phyloP scores from a whole-genome alignment of 495 filamentous ascomycete species.

The Aspergillus diversus region DNA sequence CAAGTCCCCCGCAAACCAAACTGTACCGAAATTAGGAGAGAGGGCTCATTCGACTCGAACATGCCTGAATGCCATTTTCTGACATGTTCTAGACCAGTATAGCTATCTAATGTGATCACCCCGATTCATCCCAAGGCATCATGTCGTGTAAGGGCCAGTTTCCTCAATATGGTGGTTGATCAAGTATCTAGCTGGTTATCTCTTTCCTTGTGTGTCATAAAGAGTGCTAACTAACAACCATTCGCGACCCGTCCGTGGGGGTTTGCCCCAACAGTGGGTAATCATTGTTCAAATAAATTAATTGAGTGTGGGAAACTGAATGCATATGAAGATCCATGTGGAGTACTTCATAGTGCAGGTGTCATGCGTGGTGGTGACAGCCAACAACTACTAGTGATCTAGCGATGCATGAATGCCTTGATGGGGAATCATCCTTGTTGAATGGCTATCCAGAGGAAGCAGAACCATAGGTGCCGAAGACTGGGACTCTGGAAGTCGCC shows the following conservation, averaged over 20 bases:
- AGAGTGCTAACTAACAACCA: not conserved
- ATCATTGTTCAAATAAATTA: not conserved
- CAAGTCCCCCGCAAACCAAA: too few species aligned
- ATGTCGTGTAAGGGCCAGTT: too few species aligned
- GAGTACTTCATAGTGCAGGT: not conserved
- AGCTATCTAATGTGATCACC: too few species aligned
- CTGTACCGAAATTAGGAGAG: too few species aligned
- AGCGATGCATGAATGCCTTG: conserved; percentile 18
- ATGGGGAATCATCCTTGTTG: not conserved
- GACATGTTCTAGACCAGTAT: too few species aligned
- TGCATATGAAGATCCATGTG: conserved; percentile 1
- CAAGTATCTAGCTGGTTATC: not conserved
- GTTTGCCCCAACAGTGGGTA: not conserved
- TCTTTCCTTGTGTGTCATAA: not conserved
- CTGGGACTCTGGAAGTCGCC: not conserved
- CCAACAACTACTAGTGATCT: conserved; percentile 1
- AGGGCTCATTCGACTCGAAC: too few species aligned
- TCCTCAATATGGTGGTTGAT: too few species aligned
- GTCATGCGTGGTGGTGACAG: not conserved
- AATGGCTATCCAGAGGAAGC: not conserved
- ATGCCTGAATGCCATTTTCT: too few species aligned
- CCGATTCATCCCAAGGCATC: too few species aligned
- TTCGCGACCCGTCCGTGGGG: not conserved
- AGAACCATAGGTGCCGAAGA: conserved; percentile 8
- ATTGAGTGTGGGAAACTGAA: not conserved